A percentile compares a stretch with the other conserved stretches of the same genome.
These are phyloP conservation scores for Melaleuca alternifolia DNA, from an alignment of 345 rosid genomes.

Conservation along the genomic window DNA sequence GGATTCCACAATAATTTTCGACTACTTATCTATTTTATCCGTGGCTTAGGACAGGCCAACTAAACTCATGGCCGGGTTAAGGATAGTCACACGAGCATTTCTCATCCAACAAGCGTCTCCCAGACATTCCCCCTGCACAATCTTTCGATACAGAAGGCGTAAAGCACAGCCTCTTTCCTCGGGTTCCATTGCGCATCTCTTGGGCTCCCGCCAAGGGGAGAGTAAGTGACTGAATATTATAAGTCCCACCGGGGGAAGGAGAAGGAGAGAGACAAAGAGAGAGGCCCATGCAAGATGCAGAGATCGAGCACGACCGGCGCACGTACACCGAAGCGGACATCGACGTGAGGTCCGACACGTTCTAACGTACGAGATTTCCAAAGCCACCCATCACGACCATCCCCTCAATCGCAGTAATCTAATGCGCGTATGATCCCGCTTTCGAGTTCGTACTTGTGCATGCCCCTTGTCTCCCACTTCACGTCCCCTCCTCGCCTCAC, in stretches of 20 bases:
- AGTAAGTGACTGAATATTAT: too few relatives aligned
- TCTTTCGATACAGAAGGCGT: not conserved
- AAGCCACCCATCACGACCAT: slow-evolving; percentile 10
- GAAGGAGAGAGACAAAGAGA: not conserved
- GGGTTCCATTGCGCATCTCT: not conserved
- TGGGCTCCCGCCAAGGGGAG: not conserved
- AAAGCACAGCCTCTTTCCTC: not conserved
- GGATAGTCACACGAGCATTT: too few relatives aligned
- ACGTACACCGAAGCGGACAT: slow-evolving; percentile 7
- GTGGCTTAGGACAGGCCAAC: too few relatives aligned
- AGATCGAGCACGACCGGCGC: not conserved
- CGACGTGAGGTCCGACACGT: not conserved
- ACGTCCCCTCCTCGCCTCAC: not conserved
- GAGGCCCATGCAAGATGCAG: not conserved
- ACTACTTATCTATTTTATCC: too few relatives aligned
- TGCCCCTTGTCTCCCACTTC: slow-evolving; percentile 18
- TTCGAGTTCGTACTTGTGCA: slow-evolving; percentile 13
- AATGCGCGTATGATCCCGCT: not conserved
- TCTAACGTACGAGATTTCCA: slow-evolving; percentile 21
- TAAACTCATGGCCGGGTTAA: too few relatives aligned
- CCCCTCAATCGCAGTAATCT: not conserved
- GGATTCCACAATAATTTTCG: too few relatives aligned
- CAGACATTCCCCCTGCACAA: too few relatives aligned
- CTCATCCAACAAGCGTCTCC: too few relatives aligned
- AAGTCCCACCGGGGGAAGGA: too few relatives aligned